Conservation (phyloP, 2,329 filamentous ascomycete species). For the Exophiala dermatitidis region DNA sequence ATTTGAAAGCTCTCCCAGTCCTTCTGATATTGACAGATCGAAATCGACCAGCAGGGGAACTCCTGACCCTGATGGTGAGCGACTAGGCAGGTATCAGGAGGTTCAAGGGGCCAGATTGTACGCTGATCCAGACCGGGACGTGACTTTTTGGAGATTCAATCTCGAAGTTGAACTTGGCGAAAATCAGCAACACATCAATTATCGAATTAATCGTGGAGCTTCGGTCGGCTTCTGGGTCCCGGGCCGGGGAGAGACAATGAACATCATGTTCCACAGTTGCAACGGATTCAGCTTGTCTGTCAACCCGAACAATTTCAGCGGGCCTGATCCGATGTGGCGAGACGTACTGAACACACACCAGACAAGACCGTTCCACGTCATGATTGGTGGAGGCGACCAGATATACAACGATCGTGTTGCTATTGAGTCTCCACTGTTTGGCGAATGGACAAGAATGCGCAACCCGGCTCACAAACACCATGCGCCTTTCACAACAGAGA, state of each 20-base stretch:
- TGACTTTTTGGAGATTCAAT: slow-evolving; percentile 96
- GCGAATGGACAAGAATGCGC: slow-evolving; percentile 74
- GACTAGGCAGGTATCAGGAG: slow-evolving; percentile 71
- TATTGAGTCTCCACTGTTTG: slow-evolving; percentile 66
- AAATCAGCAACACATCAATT: slow-evolving; percentile 78
- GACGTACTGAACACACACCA: slow-evolving; percentile 92
- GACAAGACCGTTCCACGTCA: slow-evolving; percentile 88
- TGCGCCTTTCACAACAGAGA: slow-evolving; percentile 66
- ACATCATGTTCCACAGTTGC: slow-evolving; percentile 97
- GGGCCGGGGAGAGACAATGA: slow-evolving; percentile 76
- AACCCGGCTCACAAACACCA: slow-evolving; percentile 73
- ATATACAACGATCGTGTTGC: slow-evolving; percentile 89
- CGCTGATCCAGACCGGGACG: slow-evolving; percentile 71
- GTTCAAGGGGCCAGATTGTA: slow-evolving; percentile 76
- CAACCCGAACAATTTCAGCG: slow-evolving; percentile 72
- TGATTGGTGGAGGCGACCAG: slow-evolving; percentile 95
- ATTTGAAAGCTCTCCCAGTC: slow-evolving; percentile 59
- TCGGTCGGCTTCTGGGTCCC: slow-evolving; percentile 93
- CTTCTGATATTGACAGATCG: slow-evolving; percentile 36
- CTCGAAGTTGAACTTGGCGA: slow-evolving; percentile 79
- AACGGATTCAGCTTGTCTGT: slow-evolving; percentile 86
- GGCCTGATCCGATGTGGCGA: slow-evolving; percentile 93
- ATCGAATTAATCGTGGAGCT: slow-evolving; percentile 88
- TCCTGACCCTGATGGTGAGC: slow-evolving; percentile 62
- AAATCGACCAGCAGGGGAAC: slow-evolving; percentile 40